These are phyloP conservation scores for Suillus variegatus DNA, from an alignment of 768 basidiomycete species.

Conservation along the genomic window DNA sequence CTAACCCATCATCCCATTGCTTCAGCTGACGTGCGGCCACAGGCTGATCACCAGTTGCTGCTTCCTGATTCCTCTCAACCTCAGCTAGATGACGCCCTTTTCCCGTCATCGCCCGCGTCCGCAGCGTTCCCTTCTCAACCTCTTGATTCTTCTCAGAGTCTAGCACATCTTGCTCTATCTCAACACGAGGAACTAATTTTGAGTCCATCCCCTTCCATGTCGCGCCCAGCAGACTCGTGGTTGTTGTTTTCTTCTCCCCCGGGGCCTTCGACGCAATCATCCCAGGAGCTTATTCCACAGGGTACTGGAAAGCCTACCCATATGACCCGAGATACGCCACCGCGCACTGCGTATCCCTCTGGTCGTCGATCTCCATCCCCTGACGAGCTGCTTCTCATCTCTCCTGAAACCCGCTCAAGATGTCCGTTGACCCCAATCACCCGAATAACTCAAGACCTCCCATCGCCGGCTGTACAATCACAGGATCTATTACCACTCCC, in stretches of 20 bases:
- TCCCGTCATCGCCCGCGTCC: background rate
- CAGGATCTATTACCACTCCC: background rate
- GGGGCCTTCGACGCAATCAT: constrained; percentile 7
- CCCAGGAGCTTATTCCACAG: background rate
- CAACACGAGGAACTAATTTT: constrained; percentile 4
- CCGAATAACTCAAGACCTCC: background rate
- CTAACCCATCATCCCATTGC: background rate
- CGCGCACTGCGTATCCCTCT: constrained; percentile 4
- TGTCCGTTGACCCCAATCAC: background rate
- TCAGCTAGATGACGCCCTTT: constrained; percentile 16
- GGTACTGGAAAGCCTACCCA: constrained; percentile 17
- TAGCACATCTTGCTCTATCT: constrained; percentile 6
- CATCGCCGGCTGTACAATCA: background rate
- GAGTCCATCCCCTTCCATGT: constrained; percentile 14
- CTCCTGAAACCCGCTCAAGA: constrained; percentile 9
- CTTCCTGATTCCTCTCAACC: constrained; percentile 19
- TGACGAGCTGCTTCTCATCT: constrained; percentile 23
- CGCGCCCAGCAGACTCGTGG: constrained; percentile 17
- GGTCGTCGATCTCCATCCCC: constrained; percentile 19
- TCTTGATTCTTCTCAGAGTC: background rate
- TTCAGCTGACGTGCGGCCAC: background rate
- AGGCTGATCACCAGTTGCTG: constrained; percentile 7
- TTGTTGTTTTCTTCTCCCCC: constrained; percentile 20
- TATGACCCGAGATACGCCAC: constrained; percentile 23
- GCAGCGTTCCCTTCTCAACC: background rate